These are phyloP conservation scores for Aspergillus hortae DNA, from an alignment of 2,329 filamentous ascomycete species.

Conservation along the genomic window DNA sequence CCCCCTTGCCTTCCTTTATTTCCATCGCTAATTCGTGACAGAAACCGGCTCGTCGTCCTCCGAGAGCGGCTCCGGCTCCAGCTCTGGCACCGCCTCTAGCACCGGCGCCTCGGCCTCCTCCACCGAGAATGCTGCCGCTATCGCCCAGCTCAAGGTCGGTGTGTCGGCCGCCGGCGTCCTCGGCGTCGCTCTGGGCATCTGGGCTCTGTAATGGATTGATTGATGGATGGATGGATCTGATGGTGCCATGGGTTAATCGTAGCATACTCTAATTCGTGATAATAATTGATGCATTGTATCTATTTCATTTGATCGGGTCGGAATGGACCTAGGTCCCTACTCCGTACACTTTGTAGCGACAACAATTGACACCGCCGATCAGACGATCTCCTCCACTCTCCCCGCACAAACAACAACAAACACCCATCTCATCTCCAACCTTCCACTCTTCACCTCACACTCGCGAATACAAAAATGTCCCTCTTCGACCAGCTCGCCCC, in stretches of 20 bases:
- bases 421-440: neutral
- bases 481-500: slow-evolving; percentile 55
- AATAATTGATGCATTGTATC: neutral
- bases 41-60: neutral
- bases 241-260: neutral
- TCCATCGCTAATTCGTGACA: no score
- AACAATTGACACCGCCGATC: neutral
- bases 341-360: neutral
- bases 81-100: slow-evolving; percentile 13
- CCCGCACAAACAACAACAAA: neutral
- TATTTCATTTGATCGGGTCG: neutral
- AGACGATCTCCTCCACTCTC: neutral
- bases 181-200: slow-evolving; percentile 34
- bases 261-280: neutral
- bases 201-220: slow-evolving; percentile 31
- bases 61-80: slow-evolving; percentile 10
- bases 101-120: slow-evolving; percentile 18
- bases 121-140: slow-evolving; percentile 25
- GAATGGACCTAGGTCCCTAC: neutral
- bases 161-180: slow-evolving; percentile 32
- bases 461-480: neutral
- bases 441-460: neutral
- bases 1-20: neutral
- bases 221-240: neutral
- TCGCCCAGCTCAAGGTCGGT: slow-evolving; percentile 25